These are phyloP conservation scores for Globisporangium radiosum DNA, from an alignment of 352 stramenopile genomes.

Conservation along the genomic window DNA sequence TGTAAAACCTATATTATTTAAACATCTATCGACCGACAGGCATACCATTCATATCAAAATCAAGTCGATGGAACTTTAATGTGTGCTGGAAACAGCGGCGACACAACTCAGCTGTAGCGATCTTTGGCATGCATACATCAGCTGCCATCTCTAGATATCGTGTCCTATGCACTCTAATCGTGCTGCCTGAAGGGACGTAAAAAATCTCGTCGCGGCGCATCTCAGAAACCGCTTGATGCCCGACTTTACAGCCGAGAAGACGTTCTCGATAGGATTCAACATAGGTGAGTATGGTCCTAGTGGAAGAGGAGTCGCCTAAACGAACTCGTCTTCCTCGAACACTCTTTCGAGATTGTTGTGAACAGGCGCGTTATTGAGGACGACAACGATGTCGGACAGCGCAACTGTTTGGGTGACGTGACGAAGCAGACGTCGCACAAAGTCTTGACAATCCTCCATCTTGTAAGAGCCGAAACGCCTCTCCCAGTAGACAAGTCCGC, in stretches of 20 bases:
- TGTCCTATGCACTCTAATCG: background rate
- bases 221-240: constrained; percentile 2
- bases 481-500: background rate
- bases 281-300: constrained; percentile 11
- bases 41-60: no score
- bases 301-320: constrained; percentile 3
- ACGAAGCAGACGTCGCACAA: background rate
- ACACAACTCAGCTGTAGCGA: no score
- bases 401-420: background rate
- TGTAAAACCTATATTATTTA: no score
- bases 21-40: no score
- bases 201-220: background rate
- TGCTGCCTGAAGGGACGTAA: background rate
- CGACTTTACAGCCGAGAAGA: constrained; percentile 10
- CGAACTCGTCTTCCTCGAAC: constrained; percentile 12
- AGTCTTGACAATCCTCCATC: background rate
- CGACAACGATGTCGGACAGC: background rate
- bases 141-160: no score
- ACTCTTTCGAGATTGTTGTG: constrained; percentile 4
- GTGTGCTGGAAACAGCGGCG: no score
- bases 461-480: background rate
- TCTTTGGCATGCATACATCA: no score
- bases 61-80: no score
- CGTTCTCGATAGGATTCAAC: constrained; percentile 15
- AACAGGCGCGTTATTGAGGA: constrained; percentile 14